Evolutionary conservation across 2,329 filamentous ascomycete species (phyloP).

Genomic region (Aspergillus arachidicola): DNA sequence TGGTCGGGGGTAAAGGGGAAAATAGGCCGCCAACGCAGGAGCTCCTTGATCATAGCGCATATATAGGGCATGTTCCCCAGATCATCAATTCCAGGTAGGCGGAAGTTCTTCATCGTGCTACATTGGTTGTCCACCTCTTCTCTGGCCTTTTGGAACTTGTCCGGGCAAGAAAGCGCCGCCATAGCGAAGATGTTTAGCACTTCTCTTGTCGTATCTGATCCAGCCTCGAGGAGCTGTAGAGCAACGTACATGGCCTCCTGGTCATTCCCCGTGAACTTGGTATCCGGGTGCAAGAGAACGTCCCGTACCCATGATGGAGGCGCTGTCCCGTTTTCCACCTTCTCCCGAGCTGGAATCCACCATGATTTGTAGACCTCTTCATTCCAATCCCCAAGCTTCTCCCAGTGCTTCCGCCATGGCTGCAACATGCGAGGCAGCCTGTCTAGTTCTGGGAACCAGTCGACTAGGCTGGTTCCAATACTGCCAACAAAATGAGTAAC

Average conservation of each 20-base stretch:
- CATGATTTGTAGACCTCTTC: conserved; percentile 37
- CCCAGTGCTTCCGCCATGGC: conserved; percentile 32
- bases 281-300: conserved; percentile 30
- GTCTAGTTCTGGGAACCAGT: conserved; percentile 42
- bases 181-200: conserved; percentile 37
- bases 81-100: conserved; percentile 28
- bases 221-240: conserved; percentile 46
- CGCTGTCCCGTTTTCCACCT: conserved; percentile 31
- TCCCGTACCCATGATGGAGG: conserved; percentile 41
- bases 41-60: conserved; percentile 30
- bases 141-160: conserved; percentile 26
- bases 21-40: conserved; percentile 34
- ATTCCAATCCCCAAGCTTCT: conserved; percentile 36
- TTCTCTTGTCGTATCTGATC: conserved; percentile 49
- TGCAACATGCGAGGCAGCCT: conserved; percentile 34
- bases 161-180: conserved; percentile 28
- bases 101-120: background rate
- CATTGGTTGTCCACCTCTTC: conserved; percentile 12
- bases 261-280: conserved; percentile 34
- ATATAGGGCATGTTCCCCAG: conserved; percentile 29
- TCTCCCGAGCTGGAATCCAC: conserved; percentile 35
- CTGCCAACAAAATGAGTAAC: conserved; percentile 39
- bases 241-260: conserved; percentile 46
- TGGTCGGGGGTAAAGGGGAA: conserved; percentile 30
- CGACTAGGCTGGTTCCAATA: conserved; percentile 38